Conservation (phyloP, 179 eudicot genomes). For the Beta macrorhiza region DNA sequence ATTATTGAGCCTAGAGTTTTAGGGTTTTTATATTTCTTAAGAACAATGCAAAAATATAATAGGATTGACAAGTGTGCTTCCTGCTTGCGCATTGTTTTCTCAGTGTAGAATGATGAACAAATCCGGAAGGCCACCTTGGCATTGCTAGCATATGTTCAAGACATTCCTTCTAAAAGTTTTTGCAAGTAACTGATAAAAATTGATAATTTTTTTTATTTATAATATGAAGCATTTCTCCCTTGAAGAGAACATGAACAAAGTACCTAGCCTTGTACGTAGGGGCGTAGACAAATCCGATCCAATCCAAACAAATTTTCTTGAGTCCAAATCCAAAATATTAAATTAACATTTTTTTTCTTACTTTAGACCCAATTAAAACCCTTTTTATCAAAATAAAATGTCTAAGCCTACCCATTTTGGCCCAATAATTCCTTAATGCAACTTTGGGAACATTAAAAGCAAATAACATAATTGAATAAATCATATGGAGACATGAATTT, state of each 20-base stretch:
- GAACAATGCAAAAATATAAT: background rate
- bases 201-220: background rate
- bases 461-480: no score
- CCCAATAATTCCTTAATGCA: no score
- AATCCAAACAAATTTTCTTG: no score
- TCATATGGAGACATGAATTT: no score
- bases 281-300: no score
- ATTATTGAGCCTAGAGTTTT: slow-evolving; percentile 1
- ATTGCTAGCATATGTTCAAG: background rate
- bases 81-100: background rate
- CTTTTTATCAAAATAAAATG: no score
- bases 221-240: background rate
- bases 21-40: background rate
- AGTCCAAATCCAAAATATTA: no score
- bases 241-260: background rate
- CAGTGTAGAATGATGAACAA: slow-evolving; percentile 5
- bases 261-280: background rate
- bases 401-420: no score
- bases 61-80: background rate
- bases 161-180: background rate
- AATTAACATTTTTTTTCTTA: no score
- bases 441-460: no score
- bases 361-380: no score
- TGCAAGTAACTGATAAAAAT: background rate
- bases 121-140: background rate